Evolutionary conservation across 148 eudicot genomes (phyloP), one percentile per base, ranked within the genome.

Genomic region (Camellia sinensis): DNA sequence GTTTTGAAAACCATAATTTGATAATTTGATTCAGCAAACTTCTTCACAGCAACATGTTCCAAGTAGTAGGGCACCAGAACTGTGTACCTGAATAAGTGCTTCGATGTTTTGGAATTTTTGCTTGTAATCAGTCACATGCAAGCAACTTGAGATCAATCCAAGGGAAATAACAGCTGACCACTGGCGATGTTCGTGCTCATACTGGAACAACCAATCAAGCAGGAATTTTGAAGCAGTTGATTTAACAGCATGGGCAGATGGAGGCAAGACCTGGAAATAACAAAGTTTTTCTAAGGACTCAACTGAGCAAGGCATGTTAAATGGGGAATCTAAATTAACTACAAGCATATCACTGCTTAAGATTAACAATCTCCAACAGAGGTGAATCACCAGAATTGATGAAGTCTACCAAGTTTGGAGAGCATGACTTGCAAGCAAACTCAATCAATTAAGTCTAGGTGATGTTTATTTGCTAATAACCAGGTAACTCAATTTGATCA

Each of bases 81-180:
- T 73, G 45, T 69, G 71, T 89, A 97, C 99, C 98, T 94, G 87
- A 83, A 97, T 80, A 77, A 97, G 97, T 59, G 90, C 89, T 83
- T 85, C 81, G 64, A 91, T 87, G 80, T 84, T 92, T 80, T 90
- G 76, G 69, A 80, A 81, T 74, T 97, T 97, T 80, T 87, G 99
- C 81, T 82, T 85, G 83, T 87, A 89, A 84, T 97, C 99, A 17
- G 97, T 94, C 77, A 88, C 80, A 83, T 97, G 99, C 60, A 92
- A 83, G 79, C 89, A 85, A 85, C 89, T 90, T 81, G 97, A 88
- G 82, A 97, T 87, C 74, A 89, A 75, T 71, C 99, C 99, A 82
- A 97, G 89, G 80, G 99, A 86, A 82, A 97, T 91, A 67, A 98
- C 99, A 73, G 99, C 97, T 56, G 99, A 85, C 99, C 99, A 97